Conservation (phyloP, 1,139 yeast species). For the Oligophagozyma castellii region DNA sequence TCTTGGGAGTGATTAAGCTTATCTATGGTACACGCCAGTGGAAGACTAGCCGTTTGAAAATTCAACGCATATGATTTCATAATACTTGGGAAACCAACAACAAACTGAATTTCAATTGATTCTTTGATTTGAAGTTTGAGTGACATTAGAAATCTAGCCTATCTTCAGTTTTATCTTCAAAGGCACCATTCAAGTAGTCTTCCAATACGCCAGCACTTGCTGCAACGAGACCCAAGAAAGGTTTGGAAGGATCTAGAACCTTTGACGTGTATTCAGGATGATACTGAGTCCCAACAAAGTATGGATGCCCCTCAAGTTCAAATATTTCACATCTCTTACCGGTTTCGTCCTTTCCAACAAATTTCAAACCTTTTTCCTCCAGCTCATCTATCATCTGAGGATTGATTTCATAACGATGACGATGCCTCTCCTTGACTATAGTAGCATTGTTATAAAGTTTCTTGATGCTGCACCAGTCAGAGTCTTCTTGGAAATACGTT, state of each 20-base stretch:
- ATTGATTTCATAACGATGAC: constrained; percentile 96
- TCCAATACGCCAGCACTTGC: constrained; percentile 30
- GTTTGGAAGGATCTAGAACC: constrained; percentile 92
- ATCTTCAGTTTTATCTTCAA: constrained; percentile 8
- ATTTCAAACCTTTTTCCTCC: constrained; percentile 67
- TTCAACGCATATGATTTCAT: too few relatives aligned
- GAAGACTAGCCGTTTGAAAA: too few relatives aligned
- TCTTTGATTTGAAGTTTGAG: too few relatives aligned
- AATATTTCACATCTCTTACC: constrained; percentile 89
- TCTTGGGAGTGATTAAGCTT: too few relatives aligned
- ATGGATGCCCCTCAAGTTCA: constrained; percentile 71
- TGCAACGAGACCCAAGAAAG: constrained; percentile 91
- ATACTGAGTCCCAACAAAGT: constrained; percentile 90
- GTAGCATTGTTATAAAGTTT: constrained; percentile 65
- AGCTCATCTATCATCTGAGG: constrained; percentile 61
- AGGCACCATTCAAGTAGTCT: constrained; percentile 9
- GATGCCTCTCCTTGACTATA: constrained; percentile 81
- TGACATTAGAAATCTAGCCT: constrained; percentile 6
- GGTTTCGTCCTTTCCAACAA: constrained; percentile 87
- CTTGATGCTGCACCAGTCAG: constrained; percentile 63
- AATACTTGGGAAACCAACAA: too few relatives aligned
- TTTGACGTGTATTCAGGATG: constrained; percentile 97
- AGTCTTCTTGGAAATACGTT: constrained; percentile 59
- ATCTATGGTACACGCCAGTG: too few relatives aligned
- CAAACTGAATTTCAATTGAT: too few relatives aligned